phyloP scores from a whole-genome alignment of 2,329 filamentous ascomycete species.

The Ophiosphaerella korrae region DNA sequence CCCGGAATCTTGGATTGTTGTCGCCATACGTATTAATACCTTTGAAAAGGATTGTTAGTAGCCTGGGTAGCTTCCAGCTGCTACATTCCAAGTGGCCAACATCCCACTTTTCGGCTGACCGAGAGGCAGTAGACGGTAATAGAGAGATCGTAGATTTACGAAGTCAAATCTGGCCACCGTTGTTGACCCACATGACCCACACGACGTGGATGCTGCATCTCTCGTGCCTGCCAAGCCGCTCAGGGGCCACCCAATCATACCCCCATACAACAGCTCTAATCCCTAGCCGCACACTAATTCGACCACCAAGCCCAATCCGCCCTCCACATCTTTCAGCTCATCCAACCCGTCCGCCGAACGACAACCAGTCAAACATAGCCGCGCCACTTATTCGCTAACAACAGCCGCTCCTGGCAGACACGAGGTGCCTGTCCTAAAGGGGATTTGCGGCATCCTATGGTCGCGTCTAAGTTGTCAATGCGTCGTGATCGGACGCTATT shows the following conservation, averaged over 20 bases:
- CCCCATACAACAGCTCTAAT: background rate
- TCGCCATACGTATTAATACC: too few relatives aligned
- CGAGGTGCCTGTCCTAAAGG: background rate
- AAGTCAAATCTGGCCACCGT: background rate
- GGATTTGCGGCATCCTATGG: background rate
- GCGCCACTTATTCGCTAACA: conserved; percentile 1
- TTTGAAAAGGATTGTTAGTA: too few relatives aligned
- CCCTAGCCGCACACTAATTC: background rate
- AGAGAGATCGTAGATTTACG: too few relatives aligned
- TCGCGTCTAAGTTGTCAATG: background rate
- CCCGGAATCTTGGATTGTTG: too few relatives aligned
- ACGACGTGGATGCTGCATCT: background rate
- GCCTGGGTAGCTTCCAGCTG: too few relatives aligned
- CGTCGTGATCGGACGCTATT: conserved; percentile 2
- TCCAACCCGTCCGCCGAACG: background rate
- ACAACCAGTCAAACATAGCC: background rate
- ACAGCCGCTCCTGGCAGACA: background rate
- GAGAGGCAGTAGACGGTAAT: too few relatives aligned
- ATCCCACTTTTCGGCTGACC: background rate
- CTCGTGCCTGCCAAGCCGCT: conserved; percentile 5
- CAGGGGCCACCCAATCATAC: conserved; percentile 7
- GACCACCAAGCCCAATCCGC: background rate
- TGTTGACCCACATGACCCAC: background rate
- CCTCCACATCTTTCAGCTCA: background rate
- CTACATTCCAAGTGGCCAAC: too few relatives aligned